Evolutionary conservation across 352 stramenopile genomes (phyloP).

Genomic region (Phytophthora sp.): DNA sequence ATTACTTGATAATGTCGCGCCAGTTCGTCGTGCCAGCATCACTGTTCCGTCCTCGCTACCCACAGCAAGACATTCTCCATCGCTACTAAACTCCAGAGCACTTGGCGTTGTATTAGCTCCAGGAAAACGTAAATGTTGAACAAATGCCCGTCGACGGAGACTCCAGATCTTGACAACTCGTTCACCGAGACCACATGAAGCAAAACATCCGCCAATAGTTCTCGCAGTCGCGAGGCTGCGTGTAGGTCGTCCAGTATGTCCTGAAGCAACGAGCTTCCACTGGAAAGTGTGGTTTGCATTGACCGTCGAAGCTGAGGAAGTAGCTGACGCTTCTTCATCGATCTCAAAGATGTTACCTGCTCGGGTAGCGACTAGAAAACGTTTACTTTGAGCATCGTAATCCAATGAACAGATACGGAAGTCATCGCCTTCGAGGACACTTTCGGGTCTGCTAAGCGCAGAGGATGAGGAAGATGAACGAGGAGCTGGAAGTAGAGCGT

Average conservation of each 20-base stretch:
- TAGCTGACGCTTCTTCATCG: too few relatives aligned
- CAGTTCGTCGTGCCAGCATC: constrained; percentile 34
- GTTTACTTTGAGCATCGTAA: constrained; percentile 57
- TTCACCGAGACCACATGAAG: constrained; percentile 52
- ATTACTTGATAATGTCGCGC: constrained; percentile 26
- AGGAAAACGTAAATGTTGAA: constrained; percentile 34
- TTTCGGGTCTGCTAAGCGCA: constrained; percentile 6
- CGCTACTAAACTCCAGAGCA: constrained; percentile 49
- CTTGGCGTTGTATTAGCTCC: constrained; percentile 16
- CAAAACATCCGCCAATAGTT: constrained; percentile 50
- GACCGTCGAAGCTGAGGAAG: background rate
- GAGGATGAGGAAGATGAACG: constrained; percentile 9
- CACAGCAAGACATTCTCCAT: constrained; percentile 56
- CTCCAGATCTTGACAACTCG: constrained; percentile 64
- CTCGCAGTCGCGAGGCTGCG: constrained; percentile 31
- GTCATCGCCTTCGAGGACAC: constrained; percentile 52
- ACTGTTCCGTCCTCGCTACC: constrained; percentile 69
- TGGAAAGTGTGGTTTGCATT: background rate
- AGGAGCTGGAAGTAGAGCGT: constrained; percentile 29
- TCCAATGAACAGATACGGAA: constrained; percentile 74
- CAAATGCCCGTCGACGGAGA: constrained; percentile 47
- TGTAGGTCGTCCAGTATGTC: constrained; percentile 44
- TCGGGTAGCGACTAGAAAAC: constrained; percentile 68
- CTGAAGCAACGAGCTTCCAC: constrained; percentile 53
- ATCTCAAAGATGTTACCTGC: constrained; percentile 64